Evolutionary conservation across 495 filamentous ascomycete species (phyloP).

Genomic region (Talaromyces stipitatus): DNA sequence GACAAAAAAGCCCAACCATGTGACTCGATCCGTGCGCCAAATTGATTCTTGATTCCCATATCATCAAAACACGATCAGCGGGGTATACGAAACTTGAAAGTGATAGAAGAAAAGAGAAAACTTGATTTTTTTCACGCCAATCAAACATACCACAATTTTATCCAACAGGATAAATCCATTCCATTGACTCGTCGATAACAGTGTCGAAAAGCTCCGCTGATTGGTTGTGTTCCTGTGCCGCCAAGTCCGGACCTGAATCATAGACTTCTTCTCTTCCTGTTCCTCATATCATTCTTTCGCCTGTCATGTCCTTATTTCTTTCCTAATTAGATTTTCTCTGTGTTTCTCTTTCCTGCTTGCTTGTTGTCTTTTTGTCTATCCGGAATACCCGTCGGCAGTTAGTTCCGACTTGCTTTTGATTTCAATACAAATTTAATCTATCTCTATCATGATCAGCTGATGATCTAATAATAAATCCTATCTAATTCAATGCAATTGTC

Average conservation of each 20-base stretch:
- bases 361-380: background rate
- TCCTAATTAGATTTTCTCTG: background rate
- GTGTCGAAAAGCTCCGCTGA: background rate
- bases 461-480: no score
- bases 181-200: background rate
- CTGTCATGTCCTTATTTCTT: background rate
- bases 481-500: no score
- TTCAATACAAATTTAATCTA: background rate
- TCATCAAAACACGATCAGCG: background rate
- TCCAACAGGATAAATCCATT: background rate
- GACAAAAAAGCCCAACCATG: background rate
- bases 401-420: background rate
- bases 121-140: background rate
- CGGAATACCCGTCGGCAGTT: constrained; percentile 1
- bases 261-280: background rate
- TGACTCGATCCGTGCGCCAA: background rate
- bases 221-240: constrained; percentile 1
- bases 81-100: background rate
- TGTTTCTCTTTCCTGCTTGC: background rate
- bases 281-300: background rate
- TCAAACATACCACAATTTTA: background rate
- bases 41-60: background rate
- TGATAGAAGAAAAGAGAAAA: background rate
- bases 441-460: background rate
- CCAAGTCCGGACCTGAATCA: background rate